These are phyloP conservation scores for Mycena kentingensis DNA, from an alignment of 768 basidiomycete genomes.

Conservation along the genomic window DNA sequence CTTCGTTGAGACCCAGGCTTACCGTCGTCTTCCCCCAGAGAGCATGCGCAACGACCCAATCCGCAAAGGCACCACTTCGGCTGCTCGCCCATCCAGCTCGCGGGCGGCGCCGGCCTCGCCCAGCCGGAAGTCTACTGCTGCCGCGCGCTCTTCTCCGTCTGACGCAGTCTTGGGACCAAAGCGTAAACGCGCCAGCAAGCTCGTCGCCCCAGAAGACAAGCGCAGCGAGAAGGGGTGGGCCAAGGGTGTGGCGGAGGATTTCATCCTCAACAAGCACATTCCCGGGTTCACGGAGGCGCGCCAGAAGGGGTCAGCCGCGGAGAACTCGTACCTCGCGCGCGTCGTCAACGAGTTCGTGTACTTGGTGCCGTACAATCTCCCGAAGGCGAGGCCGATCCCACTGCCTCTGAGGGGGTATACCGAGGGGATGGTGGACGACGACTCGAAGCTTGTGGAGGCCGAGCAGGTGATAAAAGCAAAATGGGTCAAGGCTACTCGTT, in stretches of 20 bases:
- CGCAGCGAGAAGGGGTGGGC: background rate
- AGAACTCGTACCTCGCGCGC: background rate
- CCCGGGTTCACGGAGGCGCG: background rate
- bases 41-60: no score
- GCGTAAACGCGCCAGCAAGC: background rate
- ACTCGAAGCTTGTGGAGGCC: background rate
- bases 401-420: background rate
- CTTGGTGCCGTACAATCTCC: background rate
- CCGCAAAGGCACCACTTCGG: no score
- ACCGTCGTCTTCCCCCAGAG: no score
- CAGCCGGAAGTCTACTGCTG: background rate
- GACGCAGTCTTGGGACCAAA: background rate
- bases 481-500: background rate
- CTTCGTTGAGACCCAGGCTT: no score
- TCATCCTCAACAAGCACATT: background rate
- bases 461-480: background rate
- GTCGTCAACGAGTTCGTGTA: slow-evolving; percentile 5
- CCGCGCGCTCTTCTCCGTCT: background rate
- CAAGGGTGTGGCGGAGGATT: background rate
- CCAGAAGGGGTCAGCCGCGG: background rate
- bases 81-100: no score
- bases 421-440: background rate
- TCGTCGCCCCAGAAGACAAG: background rate
- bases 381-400: background rate
- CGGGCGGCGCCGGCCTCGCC: no score